phyloP scores from a whole-genome alignment of 78 protist genomes.

The Emiliania huxleyi region DNA sequence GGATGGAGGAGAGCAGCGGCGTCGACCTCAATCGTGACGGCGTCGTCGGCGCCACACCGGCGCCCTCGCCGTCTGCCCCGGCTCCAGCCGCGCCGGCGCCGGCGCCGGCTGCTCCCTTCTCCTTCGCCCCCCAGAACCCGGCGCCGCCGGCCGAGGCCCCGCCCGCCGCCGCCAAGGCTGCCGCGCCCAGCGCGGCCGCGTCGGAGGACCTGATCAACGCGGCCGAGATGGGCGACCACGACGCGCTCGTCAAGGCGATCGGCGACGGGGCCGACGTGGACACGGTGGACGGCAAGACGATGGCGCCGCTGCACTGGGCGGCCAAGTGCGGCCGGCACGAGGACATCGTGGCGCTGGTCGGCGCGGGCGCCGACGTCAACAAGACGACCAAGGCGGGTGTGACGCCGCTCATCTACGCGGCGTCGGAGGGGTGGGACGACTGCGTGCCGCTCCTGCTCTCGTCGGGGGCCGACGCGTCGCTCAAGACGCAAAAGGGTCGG shows the following conservation, averaged over 20 bases:
- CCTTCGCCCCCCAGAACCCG: no score
- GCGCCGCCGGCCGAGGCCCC: no score
- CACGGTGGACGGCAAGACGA: not conserved
- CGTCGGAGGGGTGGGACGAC: conserved; percentile 14
- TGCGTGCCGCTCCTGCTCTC: not conserved
- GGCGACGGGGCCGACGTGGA: not conserved
- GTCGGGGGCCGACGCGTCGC: not conserved
- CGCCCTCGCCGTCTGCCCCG: no score
- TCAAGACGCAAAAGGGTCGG: not conserved
- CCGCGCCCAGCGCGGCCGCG: no score
- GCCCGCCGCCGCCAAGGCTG: no score
- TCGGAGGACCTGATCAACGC: not conserved
- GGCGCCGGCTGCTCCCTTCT: no score
- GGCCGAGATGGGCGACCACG: conserved; percentile 24
- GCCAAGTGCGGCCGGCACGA: conserved; percentile 10
- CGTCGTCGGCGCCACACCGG: no score
- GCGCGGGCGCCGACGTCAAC: not conserved
- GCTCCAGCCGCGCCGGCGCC: no score
- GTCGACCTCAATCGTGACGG: no score
- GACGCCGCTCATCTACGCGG: not conserved
- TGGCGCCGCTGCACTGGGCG: conserved; percentile 29
- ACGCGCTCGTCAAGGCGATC: not conserved
- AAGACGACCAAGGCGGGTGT: not conserved
- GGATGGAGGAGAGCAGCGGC: no score
- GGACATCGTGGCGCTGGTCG: not conserved